A percentile compares a stretch with the other conserved stretches of the same genome.
Conservation (phyloP, 768 basidiomycete genomes). For the Pulveroboletus ravenelii region DNA sequence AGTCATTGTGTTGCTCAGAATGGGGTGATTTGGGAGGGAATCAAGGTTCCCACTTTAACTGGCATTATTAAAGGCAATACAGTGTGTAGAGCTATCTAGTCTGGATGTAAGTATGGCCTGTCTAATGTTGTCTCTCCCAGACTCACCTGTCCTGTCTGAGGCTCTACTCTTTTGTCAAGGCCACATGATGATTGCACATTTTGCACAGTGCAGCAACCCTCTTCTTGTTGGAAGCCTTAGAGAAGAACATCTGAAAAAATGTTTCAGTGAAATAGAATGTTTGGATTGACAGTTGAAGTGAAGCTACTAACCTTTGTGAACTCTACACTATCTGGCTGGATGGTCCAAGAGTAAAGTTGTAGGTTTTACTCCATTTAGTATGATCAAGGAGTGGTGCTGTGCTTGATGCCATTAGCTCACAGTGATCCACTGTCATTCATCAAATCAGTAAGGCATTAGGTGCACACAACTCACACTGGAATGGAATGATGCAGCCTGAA, state of each 20-base stretch:
- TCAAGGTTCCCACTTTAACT: conserved; percentile 47
- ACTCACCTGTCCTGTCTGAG: conserved; percentile 82
- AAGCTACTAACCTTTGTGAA: conserved; percentile 73
- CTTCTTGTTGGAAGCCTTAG: conserved; percentile 60
- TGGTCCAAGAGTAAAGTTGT: too few species aligned
- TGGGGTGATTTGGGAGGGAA: conserved; percentile 34
- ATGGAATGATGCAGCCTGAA: too few species aligned
- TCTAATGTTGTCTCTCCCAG: neutral
- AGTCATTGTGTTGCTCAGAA: conserved; percentile 16
- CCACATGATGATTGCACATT: conserved; percentile 82
- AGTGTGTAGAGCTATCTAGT: conserved; percentile 87
- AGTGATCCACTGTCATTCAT: too few species aligned
- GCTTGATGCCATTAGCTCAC: too few species aligned
- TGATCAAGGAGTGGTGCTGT: too few species aligned
- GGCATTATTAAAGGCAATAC: conserved; percentile 86
- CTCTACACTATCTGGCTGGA: conserved; percentile 80
- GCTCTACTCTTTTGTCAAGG: conserved; percentile 87
- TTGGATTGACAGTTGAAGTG: neutral
- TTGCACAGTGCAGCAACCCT: conserved; percentile 74
- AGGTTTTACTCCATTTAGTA: too few species aligned
- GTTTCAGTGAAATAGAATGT: neutral
- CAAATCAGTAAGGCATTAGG: too few species aligned
- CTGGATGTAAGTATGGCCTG: neutral
- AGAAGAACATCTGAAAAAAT: conserved; percentile 68
- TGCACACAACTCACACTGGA: too few species aligned